Percentiles rank a stretch among this genome's conserved stretches.
phyloP scores from a whole-genome alignment of 2,329 filamentous ascomycete species.

The Cephalotrichum gorgonifer region DNA sequence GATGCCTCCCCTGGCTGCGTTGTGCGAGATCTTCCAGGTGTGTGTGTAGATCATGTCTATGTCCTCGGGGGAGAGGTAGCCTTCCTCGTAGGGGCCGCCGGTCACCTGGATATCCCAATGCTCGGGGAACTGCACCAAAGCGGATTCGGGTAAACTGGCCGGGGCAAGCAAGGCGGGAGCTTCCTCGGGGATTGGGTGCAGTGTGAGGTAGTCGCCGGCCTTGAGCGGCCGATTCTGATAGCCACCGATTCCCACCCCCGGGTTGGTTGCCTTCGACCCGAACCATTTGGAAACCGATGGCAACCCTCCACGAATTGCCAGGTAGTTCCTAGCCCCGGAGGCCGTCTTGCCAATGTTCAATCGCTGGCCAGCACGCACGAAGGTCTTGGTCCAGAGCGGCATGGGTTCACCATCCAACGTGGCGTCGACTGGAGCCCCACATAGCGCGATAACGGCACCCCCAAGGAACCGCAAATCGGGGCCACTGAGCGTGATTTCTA shows the following conservation, averaged over 20 bases:
- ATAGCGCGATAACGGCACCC: constrained; percentile 43
- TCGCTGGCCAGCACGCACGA: constrained; percentile 38
- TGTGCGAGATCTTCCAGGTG: constrained; percentile 50
- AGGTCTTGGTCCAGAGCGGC: constrained; percentile 34
- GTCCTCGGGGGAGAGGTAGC: constrained; percentile 28
- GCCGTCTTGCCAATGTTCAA: constrained; percentile 27
- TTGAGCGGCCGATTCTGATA: not conserved
- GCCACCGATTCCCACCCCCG: constrained; percentile 34
- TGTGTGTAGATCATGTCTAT: constrained; percentile 46
- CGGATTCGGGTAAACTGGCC: not conserved
- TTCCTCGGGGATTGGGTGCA: not conserved
- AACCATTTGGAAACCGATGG: constrained; percentile 41
- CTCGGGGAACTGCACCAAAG: not conserved
- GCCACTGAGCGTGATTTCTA: constrained; percentile 52
- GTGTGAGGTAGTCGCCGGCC: not conserved
- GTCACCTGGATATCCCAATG: constrained; percentile 15
- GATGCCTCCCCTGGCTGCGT: constrained; percentile 49
- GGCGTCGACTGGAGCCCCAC: constrained; percentile 32
- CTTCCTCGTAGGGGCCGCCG: constrained; percentile 19
- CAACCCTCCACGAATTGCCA: constrained; percentile 36
- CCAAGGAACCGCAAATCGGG: constrained; percentile 46
- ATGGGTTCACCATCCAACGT: constrained; percentile 44
- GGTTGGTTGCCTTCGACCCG: constrained; percentile 45
- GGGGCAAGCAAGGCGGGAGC: not conserved
- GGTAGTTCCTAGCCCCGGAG: constrained; percentile 37